These are phyloP conservation scores for Xylariaceae sp. DNA, from an alignment of 2,329 filamentous ascomycete species.

Conservation along the genomic window DNA sequence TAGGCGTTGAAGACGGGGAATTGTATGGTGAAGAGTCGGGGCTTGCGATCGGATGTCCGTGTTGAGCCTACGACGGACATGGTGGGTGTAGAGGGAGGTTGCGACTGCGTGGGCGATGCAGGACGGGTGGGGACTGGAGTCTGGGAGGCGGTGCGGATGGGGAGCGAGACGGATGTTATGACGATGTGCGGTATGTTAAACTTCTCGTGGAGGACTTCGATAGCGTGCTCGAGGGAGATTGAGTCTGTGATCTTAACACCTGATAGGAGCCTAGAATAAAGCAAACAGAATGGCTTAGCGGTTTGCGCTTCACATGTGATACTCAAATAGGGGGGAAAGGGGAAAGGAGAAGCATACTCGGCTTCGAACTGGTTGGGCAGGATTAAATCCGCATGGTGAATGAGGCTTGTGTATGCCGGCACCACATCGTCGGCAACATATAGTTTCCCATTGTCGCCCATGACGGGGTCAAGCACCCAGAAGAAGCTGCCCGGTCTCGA, in stretches of 20 bases:
- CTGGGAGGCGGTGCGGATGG: slow-evolving; percentile 43
- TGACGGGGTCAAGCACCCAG: slow-evolving; percentile 96
- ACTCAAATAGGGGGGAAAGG: no score
- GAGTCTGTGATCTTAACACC: slow-evolving; percentile 78
- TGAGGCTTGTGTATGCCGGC: slow-evolving; percentile 76
- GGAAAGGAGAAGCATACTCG: slow-evolving; percentile 57
- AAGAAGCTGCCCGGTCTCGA: slow-evolving; percentile 71
- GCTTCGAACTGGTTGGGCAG: slow-evolving; percentile 96
- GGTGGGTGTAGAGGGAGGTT: slow-evolving; percentile 32
- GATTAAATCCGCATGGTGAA: slow-evolving; percentile 82
- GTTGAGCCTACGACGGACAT: slow-evolving; percentile 67
- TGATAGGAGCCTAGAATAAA: slow-evolving; percentile 64
- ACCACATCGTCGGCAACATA: slow-evolving; percentile 92
- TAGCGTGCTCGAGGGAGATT: slow-evolving; percentile 64
- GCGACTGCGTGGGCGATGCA: slow-evolving; percentile 38
- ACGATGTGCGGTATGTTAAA: slow-evolving; percentile 82
- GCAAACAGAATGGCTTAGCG: neutral
- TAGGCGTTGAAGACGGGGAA: slow-evolving; percentile 87
- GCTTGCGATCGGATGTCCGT: slow-evolving; percentile 53
- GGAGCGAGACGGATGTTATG: slow-evolving; percentile 80
- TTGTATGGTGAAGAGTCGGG: slow-evolving; percentile 82
- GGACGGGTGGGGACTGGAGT: slow-evolving; percentile 66
- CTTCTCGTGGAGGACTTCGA: slow-evolving; percentile 68
- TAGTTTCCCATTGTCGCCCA: slow-evolving; percentile 90
- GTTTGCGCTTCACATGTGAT: neutral